Percentiles rank a stretch among this genome's conserved stretches.
Conservation (phyloP, 352 stramenopile genomes). For the Paralagenidium karlingii region DNA sequence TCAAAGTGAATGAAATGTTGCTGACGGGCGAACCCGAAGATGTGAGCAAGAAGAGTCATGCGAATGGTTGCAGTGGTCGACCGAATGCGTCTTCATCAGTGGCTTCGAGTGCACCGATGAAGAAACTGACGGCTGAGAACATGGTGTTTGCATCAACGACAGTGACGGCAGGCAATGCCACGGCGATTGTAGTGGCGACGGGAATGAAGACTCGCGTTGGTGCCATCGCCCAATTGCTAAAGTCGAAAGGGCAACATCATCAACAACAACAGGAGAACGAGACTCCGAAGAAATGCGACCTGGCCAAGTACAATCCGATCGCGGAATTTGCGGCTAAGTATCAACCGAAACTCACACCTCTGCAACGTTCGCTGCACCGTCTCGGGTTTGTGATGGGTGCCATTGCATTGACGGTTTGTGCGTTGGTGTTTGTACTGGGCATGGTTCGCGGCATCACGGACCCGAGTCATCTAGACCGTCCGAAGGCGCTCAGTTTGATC, state of each 20-base stretch:
- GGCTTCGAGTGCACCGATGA: constrained; percentile 13
- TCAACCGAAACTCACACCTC: constrained; percentile 70
- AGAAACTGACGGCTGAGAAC: constrained; percentile 61
- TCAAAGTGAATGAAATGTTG: constrained; percentile 90
- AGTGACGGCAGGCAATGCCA: constrained; percentile 64
- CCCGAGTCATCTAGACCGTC: constrained; percentile 51
- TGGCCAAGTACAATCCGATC: constrained; percentile 29
- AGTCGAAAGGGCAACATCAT: constrained; percentile 19
- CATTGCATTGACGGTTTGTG: constrained; percentile 65
- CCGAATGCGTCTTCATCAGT: constrained; percentile 2
- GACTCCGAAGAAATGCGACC: constrained; percentile 9
- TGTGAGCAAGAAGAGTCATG: constrained; percentile 55
- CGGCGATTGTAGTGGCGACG: constrained; percentile 56
- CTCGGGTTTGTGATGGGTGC: constrained; percentile 86
- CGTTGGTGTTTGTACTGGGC: constrained; percentile 87
- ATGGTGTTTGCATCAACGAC: constrained; percentile 90
- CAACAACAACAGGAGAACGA: constrained; percentile 1
- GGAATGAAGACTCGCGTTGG: constrained; percentile 62
- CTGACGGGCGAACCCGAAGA: constrained; percentile 89
- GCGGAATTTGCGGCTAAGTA: constrained; percentile 40
- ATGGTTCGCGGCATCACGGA: constrained; percentile 42
- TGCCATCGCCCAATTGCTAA: constrained; percentile 48
- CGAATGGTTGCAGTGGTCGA: not conserved
- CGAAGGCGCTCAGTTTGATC: constrained; percentile 87
- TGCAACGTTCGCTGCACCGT: constrained; percentile 89